phyloP scores from a whole-genome alignment of 345 rosid genomes.

The Aquilaria sinensis region DNA sequence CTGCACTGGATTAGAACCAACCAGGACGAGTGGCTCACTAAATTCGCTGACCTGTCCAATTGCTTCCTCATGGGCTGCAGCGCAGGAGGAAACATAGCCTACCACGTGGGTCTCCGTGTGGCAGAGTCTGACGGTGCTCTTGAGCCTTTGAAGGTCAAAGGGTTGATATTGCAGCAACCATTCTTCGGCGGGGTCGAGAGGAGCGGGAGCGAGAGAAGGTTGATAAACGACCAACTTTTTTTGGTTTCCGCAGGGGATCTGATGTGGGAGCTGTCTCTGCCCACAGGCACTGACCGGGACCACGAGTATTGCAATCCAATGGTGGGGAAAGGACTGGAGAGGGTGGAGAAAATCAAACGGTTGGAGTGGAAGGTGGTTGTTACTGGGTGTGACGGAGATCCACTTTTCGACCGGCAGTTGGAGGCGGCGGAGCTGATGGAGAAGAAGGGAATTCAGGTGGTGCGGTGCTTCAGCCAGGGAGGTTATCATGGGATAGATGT shows the following conservation, averaged over 20 bases:
- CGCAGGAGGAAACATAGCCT: conserved; percentile 65
- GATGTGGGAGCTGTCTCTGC: conserved; percentile 60
- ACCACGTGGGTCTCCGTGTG: conserved; percentile 47
- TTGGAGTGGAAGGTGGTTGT: conserved; percentile 35
- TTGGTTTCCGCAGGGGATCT: conserved; percentile 44
- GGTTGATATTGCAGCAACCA: conserved; percentile 15
- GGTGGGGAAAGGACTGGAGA: conserved; percentile 16
- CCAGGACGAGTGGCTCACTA: conserved; percentile 55
- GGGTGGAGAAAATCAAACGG: conserved; percentile 34
- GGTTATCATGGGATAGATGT: conserved; percentile 72
- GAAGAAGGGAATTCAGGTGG: conserved; percentile 45
- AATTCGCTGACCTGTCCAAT: conserved; percentile 40
- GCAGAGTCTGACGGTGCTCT: conserved; percentile 25
- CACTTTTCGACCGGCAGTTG: conserved; percentile 56
- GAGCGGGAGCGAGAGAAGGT: conserved; percentile 48
- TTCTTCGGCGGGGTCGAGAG: conserved; percentile 50
- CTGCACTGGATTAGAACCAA: conserved; percentile 48
- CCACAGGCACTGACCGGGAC: conserved; percentile 55
- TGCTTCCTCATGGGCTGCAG: conserved; percentile 70
- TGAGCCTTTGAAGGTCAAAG: conserved; percentile 42
- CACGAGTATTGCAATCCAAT: conserved; percentile 66
- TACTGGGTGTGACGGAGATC: conserved; percentile 57
- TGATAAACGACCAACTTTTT: conserved; percentile 34
- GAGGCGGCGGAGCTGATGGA: conserved; percentile 41
- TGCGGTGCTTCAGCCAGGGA: conserved; percentile 27